phyloP scores from a whole-genome alignment of 2,329 filamentous ascomycete genomes.

The Claviceps capensis region DNA sequence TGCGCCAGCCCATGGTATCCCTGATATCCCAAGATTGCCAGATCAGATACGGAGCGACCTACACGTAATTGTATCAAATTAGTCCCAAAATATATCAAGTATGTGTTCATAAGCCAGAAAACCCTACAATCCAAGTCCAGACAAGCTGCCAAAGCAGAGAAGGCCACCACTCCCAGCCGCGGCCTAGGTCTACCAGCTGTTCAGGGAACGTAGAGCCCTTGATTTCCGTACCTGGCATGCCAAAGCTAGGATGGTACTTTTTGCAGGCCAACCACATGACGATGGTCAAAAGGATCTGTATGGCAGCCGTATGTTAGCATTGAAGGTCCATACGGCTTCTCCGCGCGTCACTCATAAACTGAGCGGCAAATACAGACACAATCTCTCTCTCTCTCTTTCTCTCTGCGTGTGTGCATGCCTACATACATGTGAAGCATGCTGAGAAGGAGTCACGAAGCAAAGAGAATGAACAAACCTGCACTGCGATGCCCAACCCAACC shows the following conservation, averaged over 20 bases:
- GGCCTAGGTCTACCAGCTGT: conserved; percentile 25
- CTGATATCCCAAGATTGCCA: conserved; percentile 45
- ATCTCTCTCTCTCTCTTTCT: neutral
- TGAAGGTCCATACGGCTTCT: neutral
- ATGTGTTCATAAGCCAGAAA: neutral
- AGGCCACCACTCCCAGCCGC: conserved; percentile 47
- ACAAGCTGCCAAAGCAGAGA: conserved; percentile 39
- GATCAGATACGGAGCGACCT: conserved; percentile 43
- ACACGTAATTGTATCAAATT: no score
- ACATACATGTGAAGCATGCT: no score
- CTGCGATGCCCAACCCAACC: neutral
- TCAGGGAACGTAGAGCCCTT: conserved; percentile 21
- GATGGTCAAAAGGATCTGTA: conserved; percentile 36
- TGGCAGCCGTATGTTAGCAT: neutral
- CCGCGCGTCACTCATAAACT: no score
- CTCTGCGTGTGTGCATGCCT: neutral
- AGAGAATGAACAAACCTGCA: neutral
- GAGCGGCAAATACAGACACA: no score
- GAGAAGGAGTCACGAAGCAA: neutral
- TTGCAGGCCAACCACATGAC: conserved; percentile 42
- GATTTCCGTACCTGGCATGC: conserved; percentile 25
- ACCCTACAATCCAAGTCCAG: conserved; percentile 30
- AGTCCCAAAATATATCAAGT: neutral
- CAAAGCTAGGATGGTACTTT: conserved; percentile 42
- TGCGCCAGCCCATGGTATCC: conserved; percentile 50